Base-by-base conservation (phyloP, 2,329 filamentous ascomycete genomes). In the Pseudocercospora fuligena region DNA sequence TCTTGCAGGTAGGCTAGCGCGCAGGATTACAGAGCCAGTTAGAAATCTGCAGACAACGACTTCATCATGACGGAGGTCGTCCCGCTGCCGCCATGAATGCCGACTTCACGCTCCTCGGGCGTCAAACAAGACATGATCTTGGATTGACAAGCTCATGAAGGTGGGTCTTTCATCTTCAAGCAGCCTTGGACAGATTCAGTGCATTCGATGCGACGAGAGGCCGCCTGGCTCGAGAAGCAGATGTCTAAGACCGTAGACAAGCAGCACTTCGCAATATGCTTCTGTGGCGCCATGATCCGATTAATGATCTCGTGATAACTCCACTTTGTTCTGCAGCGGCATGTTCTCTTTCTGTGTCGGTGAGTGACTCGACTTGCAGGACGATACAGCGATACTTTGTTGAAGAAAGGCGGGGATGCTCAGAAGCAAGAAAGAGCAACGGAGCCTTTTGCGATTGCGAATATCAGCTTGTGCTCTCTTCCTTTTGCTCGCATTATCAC, bases 291-390 rank as follows among this genome's bases (percentile, higher is more conserved):
- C 8, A 27, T 36, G 19, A 12, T 7, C 23, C 49, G 21, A n/a
- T 7, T 16, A 11, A n/a, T 25, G 23, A 49, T 25, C 46, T 49
- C 46, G 19, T 49, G 46, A 49, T 25, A 7, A 12, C 51, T 54
- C 51, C 47, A 51, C 47, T 51, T 51, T 25, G 11, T 51, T 23
- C 47, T 51, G 47, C 47, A 51, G 47, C 47, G 47, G 47, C 47
- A 25, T 54, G 16, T 19, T 31, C 40, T 43, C 40, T 16, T 31
- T 16, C 25, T 27, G 23, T 27, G 51, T 56, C 51, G 51, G 51
- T 56, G 51, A 56, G 51, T 56, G 51, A 56, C 51, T 56, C 51
- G 25, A 56, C 23, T n/a, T 56, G 51, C 51, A 56, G 49, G 19
- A 54, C 11, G 6, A 25, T 29, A 54, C 49, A 27, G 25, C 19